Conservation (phyloP, 768 basidiomycete species). For the Boletus fagicola region DNA sequence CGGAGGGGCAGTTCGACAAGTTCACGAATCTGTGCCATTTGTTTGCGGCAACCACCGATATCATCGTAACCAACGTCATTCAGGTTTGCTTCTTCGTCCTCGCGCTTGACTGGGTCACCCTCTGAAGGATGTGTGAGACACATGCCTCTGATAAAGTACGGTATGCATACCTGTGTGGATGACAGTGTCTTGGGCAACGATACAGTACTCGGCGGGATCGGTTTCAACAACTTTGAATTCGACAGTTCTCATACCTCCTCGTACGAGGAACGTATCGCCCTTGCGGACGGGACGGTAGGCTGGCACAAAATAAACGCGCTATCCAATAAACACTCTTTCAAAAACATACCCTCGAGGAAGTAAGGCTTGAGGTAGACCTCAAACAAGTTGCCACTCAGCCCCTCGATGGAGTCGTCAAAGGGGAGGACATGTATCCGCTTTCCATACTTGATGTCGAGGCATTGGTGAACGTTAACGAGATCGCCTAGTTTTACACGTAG, state of each 20-base stretch:
- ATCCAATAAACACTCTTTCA: not conserved
- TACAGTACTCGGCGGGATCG: constrained; percentile 97
- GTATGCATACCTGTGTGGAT: constrained; percentile 72
- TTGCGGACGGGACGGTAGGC: constrained; percentile 95
- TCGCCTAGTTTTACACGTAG: constrained; percentile 96
- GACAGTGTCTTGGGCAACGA: constrained; percentile 98
- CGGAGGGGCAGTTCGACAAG: constrained; percentile 96
- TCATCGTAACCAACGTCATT: constrained; percentile 99
- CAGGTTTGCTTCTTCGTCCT: constrained; percentile 96
- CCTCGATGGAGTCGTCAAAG: constrained; percentile 98
- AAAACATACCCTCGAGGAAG: constrained; percentile 82
- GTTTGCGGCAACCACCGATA: constrained; percentile 98
- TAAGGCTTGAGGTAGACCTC: constrained; percentile 99
- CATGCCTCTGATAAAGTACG: not conserved
- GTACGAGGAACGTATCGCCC: constrained; percentile 98
- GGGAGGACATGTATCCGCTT: constrained; percentile 96
- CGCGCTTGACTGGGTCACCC: constrained; percentile 98
- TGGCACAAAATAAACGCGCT: constrained; percentile 24
- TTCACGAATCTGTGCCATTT: constrained; percentile 99
- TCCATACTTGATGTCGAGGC: constrained; percentile 98
- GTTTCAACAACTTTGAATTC: constrained; percentile 99
- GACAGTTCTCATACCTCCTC: constrained; percentile 96
- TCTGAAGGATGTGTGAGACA: constrained; percentile 45
- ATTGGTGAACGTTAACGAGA: constrained; percentile 92
- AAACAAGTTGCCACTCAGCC: constrained; percentile 96